Evolutionary conservation across 2,329 filamentous ascomycete genomes (phyloP).

Genomic region (Neocatenulostroma microsporum): DNA sequence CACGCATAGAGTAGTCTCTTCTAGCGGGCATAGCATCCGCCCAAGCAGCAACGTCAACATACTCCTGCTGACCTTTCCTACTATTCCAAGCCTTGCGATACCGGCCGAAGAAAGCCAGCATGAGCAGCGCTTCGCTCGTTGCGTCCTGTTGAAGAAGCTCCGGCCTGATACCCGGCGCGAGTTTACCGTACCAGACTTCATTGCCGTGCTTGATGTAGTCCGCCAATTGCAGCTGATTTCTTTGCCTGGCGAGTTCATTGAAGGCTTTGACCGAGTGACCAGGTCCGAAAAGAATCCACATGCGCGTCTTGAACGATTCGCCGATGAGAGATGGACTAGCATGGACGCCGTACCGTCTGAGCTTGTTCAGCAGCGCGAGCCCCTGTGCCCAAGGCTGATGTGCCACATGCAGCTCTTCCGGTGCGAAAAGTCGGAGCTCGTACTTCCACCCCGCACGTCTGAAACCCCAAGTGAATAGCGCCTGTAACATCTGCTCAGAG

Average conservation of each 20-base stretch:
- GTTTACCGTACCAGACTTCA: slow-evolving; percentile 18
- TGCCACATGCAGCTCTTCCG: neutral
- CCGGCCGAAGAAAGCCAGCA: slow-evolving; percentile 19
- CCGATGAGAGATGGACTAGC: slow-evolving; percentile 15
- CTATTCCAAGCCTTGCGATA: neutral
- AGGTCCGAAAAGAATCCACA: slow-evolving; percentile 31
- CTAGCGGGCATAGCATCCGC: neutral
- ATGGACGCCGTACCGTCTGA: slow-evolving; percentile 19
- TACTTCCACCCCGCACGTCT: slow-evolving; percentile 7
- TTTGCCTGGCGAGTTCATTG: slow-evolving; percentile 14
- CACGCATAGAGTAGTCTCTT: neutral
- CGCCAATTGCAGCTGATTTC: slow-evolving; percentile 19
- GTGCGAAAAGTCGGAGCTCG: slow-evolving; percentile 8
- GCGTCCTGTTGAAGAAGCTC: slow-evolving; percentile 11
- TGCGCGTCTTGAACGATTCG: slow-evolving; percentile 20
- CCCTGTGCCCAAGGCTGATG: slow-evolving; percentile 24
- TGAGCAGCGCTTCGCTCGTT: slow-evolving; percentile 8
- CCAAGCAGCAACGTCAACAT: slow-evolving; percentile 19
- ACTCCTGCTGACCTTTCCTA: slow-evolving; percentile 5
- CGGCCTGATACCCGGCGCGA: slow-evolving; percentile 7
- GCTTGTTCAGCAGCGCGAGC: slow-evolving; percentile 20
- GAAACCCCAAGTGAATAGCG: slow-evolving; percentile 30
- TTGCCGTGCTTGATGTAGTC: slow-evolving; percentile 27
- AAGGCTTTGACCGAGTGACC: slow-evolving; percentile 15
- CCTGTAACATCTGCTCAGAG: slow-evolving; percentile 19